Percentiles rank a stretch among this genome's conserved stretches.
Conservation (phyloP, 2,329 filamentous ascomycete genomes). For the Fusarium sublunatum region DNA sequence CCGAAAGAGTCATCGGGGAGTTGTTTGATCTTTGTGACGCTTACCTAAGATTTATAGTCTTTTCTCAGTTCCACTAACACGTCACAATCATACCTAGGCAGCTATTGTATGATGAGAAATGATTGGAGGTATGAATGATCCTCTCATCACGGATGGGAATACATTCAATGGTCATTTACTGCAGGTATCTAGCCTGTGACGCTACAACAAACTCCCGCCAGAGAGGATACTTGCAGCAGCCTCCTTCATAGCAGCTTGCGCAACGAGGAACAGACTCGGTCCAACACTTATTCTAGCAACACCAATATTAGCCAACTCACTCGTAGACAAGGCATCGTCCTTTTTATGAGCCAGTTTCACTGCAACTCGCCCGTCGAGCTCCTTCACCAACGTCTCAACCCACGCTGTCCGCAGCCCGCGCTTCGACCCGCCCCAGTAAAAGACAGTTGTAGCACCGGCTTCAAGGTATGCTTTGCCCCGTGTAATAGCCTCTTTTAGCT, state of each 20-base stretch:
- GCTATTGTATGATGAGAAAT: background rate
- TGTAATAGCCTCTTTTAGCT: constrained; percentile 60
- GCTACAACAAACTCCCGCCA: constrained; percentile 37
- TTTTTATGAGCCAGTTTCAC: constrained; percentile 56
- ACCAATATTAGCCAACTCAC: constrained; percentile 60
- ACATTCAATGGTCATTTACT: background rate
- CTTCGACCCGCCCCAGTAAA: constrained; percentile 67
- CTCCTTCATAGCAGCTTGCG: constrained; percentile 53
- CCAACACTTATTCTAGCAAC: constrained; percentile 68
- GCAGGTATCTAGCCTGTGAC: background rate
- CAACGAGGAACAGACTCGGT: constrained; percentile 57
- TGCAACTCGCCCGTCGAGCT: constrained; percentile 61
- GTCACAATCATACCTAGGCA: constrained; percentile 1
- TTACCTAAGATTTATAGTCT: background rate
- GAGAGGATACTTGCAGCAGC: constrained; percentile 49
- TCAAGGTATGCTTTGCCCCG: constrained; percentile 67
- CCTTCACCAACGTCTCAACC: constrained; percentile 59
- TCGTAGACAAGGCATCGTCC: constrained; percentile 55
- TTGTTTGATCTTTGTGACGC: background rate
- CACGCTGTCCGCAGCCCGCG: constrained; percentile 59
- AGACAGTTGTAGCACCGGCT: constrained; percentile 68
- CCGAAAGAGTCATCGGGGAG: constrained; percentile 8
- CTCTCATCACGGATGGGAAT: too few relatives aligned
- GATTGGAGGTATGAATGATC: too few relatives aligned
- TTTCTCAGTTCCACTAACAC: too few relatives aligned